Evolutionary conservation across 352 stramenopile genomes (phyloP).

Genomic region (Globisporangium nagaii): DNA sequence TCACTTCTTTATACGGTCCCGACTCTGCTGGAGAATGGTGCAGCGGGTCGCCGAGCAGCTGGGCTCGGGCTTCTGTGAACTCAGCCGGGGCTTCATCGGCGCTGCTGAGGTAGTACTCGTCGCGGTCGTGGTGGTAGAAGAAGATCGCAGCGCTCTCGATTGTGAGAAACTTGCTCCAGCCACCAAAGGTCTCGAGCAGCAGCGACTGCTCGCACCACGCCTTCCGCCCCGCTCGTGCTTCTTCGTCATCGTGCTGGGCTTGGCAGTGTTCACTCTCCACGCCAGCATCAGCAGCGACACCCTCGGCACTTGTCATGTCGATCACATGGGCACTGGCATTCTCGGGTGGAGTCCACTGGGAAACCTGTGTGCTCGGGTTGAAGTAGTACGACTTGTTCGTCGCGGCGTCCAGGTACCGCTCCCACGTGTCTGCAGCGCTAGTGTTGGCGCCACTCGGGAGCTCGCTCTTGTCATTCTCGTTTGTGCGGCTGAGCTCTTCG

Average conservation of each 20-base stretch:
- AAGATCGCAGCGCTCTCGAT: slow-evolving; percentile 2
- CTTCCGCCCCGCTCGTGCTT: neutral
- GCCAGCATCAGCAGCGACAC: neutral
- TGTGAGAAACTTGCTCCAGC: slow-evolving; percentile 13
- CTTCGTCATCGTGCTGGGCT: neutral
- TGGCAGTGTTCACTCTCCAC: neutral
- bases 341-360: slow-evolving; percentile 33
- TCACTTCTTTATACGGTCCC: no score
- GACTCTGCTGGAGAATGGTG: neutral
- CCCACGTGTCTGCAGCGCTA: slow-evolving; percentile 20
- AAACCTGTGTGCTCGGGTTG: slow-evolving; percentile 29
- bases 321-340: neutral
- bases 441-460: neutral
- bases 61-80: slow-evolving; percentile 9
- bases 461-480: neutral
- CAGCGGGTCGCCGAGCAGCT: neutral
- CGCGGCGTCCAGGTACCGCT: slow-evolving; percentile 42
- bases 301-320: neutral
- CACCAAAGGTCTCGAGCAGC: slow-evolving; percentile 15
- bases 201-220: neutral
- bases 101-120: slow-evolving; percentile 3
- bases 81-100: neutral
- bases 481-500: neutral
- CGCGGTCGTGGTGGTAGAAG: slow-evolving; percentile 11
- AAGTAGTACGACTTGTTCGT: slow-evolving; percentile 57